A percentile compares a stretch with the other conserved stretches of the same genome.
phyloP scores from a whole-genome alignment of 176 grass and related monocot genomes.

The Triticum timopheevii region DNA sequence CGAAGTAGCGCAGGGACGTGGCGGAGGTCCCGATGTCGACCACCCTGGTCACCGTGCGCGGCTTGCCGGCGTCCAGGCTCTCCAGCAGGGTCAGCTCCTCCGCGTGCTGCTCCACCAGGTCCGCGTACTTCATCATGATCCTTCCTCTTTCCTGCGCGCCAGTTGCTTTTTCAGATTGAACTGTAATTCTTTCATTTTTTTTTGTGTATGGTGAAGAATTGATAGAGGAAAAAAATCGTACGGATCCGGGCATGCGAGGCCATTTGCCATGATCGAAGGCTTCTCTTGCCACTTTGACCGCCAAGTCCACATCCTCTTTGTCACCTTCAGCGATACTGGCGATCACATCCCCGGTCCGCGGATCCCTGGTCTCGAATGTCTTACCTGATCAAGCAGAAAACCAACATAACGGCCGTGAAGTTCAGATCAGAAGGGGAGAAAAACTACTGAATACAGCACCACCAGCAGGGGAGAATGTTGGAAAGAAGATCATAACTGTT shows the following conservation, averaged over 20 bases:
- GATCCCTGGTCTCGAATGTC: conserved; percentile 64
- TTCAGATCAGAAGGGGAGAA: background rate
- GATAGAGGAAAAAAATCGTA: conserved; percentile 6
- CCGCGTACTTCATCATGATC: conserved; percentile 51
- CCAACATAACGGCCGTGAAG: background rate
- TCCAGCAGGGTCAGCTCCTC: conserved; percentile 56
- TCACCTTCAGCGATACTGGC: conserved; percentile 55
- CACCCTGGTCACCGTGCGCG: conserved; percentile 24
- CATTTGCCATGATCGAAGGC: conserved; percentile 78
- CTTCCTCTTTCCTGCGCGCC: conserved; percentile 44
- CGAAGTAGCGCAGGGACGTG: conserved; percentile 56
- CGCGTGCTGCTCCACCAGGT: conserved; percentile 50
- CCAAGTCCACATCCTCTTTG: conserved; percentile 62
- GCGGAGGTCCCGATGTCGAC: conserved; percentile 31
- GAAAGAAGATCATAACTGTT: too few relatives aligned
- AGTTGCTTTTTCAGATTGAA: background rate
- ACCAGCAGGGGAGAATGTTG: too few relatives aligned
- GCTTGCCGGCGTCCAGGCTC: conserved; percentile 66
- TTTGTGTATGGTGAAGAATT: background rate
- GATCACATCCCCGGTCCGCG: conserved; percentile 61
- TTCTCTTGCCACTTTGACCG: conserved; percentile 50
- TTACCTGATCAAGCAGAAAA: conserved; percentile 36
- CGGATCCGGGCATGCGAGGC: conserved; percentile 76
- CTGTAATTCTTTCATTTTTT: too few relatives aligned
- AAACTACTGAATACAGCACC: background rate